These are phyloP conservation scores for Mycena crocata DNA, from an alignment of 768 basidiomycete species.

Conservation along the genomic window DNA sequence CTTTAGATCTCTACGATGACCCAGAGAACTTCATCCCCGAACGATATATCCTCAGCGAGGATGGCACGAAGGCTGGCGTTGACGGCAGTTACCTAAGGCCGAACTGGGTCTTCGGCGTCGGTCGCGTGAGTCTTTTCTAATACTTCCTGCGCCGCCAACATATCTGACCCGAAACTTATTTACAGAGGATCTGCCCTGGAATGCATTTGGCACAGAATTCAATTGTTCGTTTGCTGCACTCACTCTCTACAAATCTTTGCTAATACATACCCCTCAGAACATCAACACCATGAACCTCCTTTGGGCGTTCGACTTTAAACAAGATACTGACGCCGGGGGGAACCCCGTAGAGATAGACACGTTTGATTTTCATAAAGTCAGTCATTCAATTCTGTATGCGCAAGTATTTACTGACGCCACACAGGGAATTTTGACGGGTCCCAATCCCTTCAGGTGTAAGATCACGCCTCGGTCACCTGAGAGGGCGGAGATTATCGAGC, in stretches of 20 bases:
- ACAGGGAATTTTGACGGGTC: constrained; percentile 31
- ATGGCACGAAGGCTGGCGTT: constrained; percentile 22
- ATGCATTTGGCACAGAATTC: constrained; percentile 25
- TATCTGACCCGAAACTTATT: neutral
- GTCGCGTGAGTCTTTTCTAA: constrained; percentile 4
- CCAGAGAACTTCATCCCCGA: constrained; percentile 22
- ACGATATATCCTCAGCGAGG: constrained; percentile 19
- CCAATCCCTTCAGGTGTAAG: constrained; percentile 34
- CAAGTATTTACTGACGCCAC: neutral
- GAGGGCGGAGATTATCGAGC: constrained; percentile 32
- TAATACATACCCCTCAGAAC: constrained; percentile 3
- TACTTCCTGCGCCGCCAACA: neutral
- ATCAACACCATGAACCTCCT: constrained; percentile 43
- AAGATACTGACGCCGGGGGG: constrained; percentile 10
- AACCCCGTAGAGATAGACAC: constrained; percentile 26
- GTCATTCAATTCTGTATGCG: neutral
- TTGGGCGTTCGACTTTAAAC: constrained; percentile 45
- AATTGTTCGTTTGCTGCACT: neutral
- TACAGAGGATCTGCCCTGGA: constrained; percentile 22
- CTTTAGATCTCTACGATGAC: constrained; percentile 18
- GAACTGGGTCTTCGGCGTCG: constrained; percentile 6
- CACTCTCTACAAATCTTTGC: no score
- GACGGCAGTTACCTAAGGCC: constrained; percentile 9
- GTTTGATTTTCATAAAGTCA: constrained; percentile 31
- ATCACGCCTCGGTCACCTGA: constrained; percentile 35